Percentiles rank a stretch among this genome's conserved stretches.
Evolutionary conservation across 805 yeast species (phyloP).

Genomic region (Torulaspora franciscae): DNA sequence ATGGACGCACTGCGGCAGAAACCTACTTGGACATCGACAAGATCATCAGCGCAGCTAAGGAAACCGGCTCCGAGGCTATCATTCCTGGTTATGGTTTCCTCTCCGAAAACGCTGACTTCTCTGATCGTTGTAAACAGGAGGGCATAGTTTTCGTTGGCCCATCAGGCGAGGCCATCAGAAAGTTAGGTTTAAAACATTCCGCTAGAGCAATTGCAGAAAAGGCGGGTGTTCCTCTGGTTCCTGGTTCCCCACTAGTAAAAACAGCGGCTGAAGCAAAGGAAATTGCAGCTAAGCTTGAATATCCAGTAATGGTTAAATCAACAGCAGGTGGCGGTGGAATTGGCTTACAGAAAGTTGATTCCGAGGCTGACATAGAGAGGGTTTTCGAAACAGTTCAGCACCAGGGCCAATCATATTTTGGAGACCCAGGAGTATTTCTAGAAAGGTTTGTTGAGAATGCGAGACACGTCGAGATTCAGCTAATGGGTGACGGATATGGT

Average conservation of each 20-base stretch:
- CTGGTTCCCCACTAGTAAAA: conserved; percentile 86
- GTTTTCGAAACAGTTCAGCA: conserved; percentile 89
- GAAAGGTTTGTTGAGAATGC: conserved; percentile 94
- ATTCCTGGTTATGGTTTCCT: conserved; percentile 97
- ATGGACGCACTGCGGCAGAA: conserved; percentile 83
- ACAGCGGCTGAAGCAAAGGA: conserved; percentile 67
- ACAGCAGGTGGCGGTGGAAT: conserved; percentile 99
- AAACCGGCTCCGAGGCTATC: conserved; percentile 85
- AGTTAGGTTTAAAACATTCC: conserved; percentile 90
- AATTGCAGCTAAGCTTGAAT: conserved; percentile 69
- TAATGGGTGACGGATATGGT: conserved; percentile 94
- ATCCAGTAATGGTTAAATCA: conserved; percentile 93
- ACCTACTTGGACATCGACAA: conserved; percentile 84
- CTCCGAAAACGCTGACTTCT: conserved; percentile 93
- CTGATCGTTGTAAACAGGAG: conserved; percentile 77
- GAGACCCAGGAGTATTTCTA: conserved; percentile 91
- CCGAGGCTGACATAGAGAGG: conserved; percentile 69
- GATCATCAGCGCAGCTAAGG: conserved; percentile 78
- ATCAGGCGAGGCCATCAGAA: conserved; percentile 84
- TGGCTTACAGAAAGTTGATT: conserved; percentile 90
- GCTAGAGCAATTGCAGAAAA: conserved; percentile 88
- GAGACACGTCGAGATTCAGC: conserved; percentile 93
- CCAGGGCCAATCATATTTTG: conserved; percentile 89
- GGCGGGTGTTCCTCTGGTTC: conserved; percentile 95
- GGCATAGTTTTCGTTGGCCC: conserved; percentile 97